These are phyloP conservation scores for Ogataea pignaliae DNA, from an alignment of 805 yeast species.

Conservation along the genomic window DNA sequence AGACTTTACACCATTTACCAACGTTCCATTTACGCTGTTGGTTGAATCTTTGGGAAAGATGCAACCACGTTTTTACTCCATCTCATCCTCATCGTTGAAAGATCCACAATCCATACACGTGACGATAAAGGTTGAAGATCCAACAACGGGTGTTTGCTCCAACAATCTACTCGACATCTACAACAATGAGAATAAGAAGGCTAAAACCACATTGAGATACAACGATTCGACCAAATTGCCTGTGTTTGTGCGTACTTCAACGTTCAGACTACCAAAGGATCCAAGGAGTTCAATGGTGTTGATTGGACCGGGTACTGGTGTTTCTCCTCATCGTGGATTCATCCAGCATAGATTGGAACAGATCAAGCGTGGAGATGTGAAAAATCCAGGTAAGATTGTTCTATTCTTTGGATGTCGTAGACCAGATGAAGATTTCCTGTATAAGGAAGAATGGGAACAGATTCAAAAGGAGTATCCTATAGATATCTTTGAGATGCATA, in stretches of 20 bases:
- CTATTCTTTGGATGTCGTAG: slow-evolving; percentile 85
- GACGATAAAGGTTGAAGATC: slow-evolving; percentile 75
- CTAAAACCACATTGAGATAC: not conserved
- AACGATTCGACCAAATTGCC: slow-evolving; percentile 47
- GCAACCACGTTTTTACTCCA: slow-evolving; percentile 90
- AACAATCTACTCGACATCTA: slow-evolving; percentile 70
- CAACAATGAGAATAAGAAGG: slow-evolving; percentile 39
- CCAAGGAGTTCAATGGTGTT: slow-evolving; percentile 75
- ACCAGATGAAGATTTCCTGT: slow-evolving; percentile 64
- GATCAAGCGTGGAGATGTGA: slow-evolving; percentile 36
- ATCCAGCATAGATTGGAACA: slow-evolving; percentile 59
- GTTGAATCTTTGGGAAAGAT: slow-evolving; percentile 73
- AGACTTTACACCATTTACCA: slow-evolving; percentile 44
- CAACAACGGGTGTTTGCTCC: slow-evolving; percentile 70
- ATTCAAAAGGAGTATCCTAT: slow-evolving; percentile 47
- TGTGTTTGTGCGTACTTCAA: slow-evolving; percentile 82
- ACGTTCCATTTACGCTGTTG: slow-evolving; percentile 76
- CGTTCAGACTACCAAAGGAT: slow-evolving; percentile 83
- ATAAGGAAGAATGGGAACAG: slow-evolving; percentile 76
- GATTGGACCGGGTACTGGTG: slow-evolving; percentile 96
- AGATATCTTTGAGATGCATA: slow-evolving; percentile 54
- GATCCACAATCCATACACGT: slow-evolving; percentile 62
- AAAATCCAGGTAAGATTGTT: slow-evolving; percentile 49
- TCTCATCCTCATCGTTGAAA: slow-evolving; percentile 69
- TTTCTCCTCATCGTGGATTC: slow-evolving; percentile 94